Conservation (phyloP, 495 filamentous ascomycete genomes). For the Amphirosellinia nigrospora region DNA sequence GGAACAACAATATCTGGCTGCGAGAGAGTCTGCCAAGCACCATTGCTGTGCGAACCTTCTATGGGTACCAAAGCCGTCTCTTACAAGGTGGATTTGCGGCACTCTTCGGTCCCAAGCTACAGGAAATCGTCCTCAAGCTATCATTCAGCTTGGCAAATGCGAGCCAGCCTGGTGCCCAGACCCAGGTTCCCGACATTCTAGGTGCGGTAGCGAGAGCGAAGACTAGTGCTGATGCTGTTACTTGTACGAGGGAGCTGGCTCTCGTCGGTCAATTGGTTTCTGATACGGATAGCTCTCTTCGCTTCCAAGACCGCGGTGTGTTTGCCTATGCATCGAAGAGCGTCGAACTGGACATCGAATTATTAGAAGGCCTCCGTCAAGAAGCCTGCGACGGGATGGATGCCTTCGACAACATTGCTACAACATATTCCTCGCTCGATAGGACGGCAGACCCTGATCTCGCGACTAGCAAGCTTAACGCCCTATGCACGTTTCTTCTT, state of each 20-base stretch:
- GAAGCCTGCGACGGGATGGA: conserved; percentile 59
- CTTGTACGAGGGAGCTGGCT: conserved; percentile 52
- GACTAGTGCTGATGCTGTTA: conserved; percentile 49
- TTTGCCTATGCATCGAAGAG: conserved; percentile 54
- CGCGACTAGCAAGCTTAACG: conserved; percentile 40
- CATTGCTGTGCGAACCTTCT: conserved; percentile 56
- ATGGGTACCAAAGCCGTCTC: conserved; percentile 56
- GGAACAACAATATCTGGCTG: conserved; percentile 48
- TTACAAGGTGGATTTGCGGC: conserved; percentile 58
- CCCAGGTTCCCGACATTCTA: conserved; percentile 53
- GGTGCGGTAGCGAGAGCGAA: conserved; percentile 56
- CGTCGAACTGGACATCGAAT: conserved; percentile 53
- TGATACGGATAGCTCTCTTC: conserved; percentile 44
- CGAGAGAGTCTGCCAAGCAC: conserved; percentile 51
- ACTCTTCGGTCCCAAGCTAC: conserved; percentile 54
- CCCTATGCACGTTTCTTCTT: conserved; percentile 52
- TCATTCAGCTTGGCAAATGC: conserved; percentile 52
- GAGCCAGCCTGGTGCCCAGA: conserved; percentile 37
- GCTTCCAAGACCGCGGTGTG: conserved; percentile 54
- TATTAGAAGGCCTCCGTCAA: conserved; percentile 56
- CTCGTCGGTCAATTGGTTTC: conserved; percentile 55
- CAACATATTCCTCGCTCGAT: conserved; percentile 32
- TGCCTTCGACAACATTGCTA: conserved; percentile 52
- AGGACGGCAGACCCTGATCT: conserved; percentile 30
- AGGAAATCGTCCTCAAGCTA: conserved; percentile 58